phyloP scores from a whole-genome alignment of 2,329 filamentous ascomycete genomes.

The Leptodontidium sp. region DNA sequence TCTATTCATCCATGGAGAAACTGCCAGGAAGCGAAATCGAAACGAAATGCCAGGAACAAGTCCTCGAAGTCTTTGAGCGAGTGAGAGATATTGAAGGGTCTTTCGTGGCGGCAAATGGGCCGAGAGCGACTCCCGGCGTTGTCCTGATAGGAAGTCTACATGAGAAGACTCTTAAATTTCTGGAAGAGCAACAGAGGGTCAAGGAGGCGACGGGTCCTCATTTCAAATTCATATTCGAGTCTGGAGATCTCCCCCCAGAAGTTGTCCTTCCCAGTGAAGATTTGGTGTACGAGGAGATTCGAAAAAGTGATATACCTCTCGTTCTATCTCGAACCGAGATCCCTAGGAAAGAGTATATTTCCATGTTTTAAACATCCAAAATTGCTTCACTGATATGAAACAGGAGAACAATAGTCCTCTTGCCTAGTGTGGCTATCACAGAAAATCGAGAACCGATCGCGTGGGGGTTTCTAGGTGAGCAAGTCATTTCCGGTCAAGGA shows the following conservation, averaged over 20 bases:
- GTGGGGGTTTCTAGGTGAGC: constrained; percentile 63
- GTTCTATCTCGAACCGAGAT: constrained; percentile 64
- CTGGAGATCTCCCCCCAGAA: constrained; percentile 53
- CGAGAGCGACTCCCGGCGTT: constrained; percentile 44
- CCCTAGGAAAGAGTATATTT: constrained; percentile 45
- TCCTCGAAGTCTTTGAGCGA: constrained; percentile 47
- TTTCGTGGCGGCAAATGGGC: constrained; percentile 27
- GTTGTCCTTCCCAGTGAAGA: constrained; percentile 51
- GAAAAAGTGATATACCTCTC: constrained; percentile 61
- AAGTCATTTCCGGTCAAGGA: not conserved
- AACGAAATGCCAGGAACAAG: constrained; percentile 46
- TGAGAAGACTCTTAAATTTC: constrained; percentile 46
- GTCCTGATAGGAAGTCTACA: constrained; percentile 56
- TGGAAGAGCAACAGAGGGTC: constrained; percentile 45
- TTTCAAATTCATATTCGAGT: constrained; percentile 66
- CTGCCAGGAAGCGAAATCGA: constrained; percentile 12
- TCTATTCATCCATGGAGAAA: constrained; percentile 61
- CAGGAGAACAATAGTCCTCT: constrained; percentile 53
- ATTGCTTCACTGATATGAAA: not conserved
- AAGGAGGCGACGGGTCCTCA: constrained; percentile 45
- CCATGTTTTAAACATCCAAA: not conserved
- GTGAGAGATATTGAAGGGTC: constrained; percentile 43
- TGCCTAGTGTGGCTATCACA: constrained; percentile 57
- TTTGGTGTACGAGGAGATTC: constrained; percentile 63
- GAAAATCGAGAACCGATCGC: constrained; percentile 61